phyloP scores from a whole-genome alignment of 1,284 basidiomycete genomes.

The Volvariella volvacea region DNA sequence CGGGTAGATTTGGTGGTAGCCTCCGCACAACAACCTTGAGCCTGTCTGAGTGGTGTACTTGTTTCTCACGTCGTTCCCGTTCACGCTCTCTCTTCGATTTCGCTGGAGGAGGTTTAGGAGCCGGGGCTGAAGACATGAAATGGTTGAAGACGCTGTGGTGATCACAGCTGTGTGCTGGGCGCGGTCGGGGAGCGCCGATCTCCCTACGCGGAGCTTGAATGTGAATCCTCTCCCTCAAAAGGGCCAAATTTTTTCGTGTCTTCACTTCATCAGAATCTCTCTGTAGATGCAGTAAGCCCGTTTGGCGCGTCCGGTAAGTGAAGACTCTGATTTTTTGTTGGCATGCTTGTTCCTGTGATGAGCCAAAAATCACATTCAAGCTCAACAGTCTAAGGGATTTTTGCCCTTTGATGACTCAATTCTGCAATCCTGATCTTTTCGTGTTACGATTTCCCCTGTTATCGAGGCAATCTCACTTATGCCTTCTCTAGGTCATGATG shows the following conservation, averaged over 20 bases:
- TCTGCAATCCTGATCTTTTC: conserved; percentile 56
- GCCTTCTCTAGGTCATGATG: no score
- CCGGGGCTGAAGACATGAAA: conserved; percentile 20
- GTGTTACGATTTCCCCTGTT: conserved; percentile 8
- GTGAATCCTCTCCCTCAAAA: conserved; percentile 1
- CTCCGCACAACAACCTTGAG: conserved; percentile 87
- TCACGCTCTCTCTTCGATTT: conserved; percentile 26
- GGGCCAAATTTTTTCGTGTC: no score
- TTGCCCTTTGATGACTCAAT: conserved; percentile 46
- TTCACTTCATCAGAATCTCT: no score
- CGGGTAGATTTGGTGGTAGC: conserved; percentile 88
- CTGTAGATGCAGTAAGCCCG: no score
- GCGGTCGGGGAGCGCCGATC: no score
- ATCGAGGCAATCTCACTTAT: no score
- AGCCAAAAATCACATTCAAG: conserved; percentile 62
- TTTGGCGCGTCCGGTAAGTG: no score
- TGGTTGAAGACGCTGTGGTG: neutral
- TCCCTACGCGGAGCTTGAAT: conserved; percentile 11
- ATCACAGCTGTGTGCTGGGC: neutral
- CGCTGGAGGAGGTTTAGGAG: conserved; percentile 16
- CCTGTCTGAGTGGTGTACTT: conserved; percentile 37
- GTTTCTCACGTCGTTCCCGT: conserved; percentile 18
- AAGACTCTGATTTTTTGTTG: conserved; percentile 6
- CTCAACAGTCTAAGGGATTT: conserved; percentile 62
- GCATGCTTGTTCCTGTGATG: conserved; percentile 30